phyloP scores from a whole-genome alignment of 2,329 filamentous ascomycete species.

The Fusarium begoniae region DNA sequence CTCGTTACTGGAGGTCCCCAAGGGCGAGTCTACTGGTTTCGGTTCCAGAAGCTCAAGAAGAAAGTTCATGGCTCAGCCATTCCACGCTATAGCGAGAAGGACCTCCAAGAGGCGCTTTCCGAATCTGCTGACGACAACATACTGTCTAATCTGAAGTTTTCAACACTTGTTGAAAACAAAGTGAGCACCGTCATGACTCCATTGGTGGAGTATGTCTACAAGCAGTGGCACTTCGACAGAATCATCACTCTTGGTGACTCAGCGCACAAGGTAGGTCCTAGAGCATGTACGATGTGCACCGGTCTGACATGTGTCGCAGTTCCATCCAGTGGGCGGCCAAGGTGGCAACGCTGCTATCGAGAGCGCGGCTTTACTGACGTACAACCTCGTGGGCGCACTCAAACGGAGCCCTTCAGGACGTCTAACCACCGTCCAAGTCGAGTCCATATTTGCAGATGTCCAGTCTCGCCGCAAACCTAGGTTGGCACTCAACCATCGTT shows the following conservation, averaged over 20 bases:
- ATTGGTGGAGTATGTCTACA: neutral
- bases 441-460: neutral
- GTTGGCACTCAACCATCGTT: neutral
- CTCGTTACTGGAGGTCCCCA: neutral
- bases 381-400: neutral
- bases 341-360: slow-evolving; percentile 2
- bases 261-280: neutral
- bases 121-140: neutral
- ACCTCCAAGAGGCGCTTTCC: neutral
- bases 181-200: neutral
- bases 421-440: neutral
- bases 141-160: neutral
- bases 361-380: neutral
- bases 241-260: neutral
- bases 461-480: neutral
- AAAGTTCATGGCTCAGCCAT: neutral
- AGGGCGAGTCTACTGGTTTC: slow-evolving; percentile 1
- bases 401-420: neutral
- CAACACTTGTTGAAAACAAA: neutral
- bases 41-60: neutral
- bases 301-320: neutral
- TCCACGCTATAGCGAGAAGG: neutral
- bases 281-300: too few species aligned
- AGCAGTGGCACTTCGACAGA: neutral
- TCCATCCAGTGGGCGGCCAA: neutral